phyloP scores from a whole-genome alignment of 768 basidiomycete species.

The Boletus rufocinnamomeus region DNA sequence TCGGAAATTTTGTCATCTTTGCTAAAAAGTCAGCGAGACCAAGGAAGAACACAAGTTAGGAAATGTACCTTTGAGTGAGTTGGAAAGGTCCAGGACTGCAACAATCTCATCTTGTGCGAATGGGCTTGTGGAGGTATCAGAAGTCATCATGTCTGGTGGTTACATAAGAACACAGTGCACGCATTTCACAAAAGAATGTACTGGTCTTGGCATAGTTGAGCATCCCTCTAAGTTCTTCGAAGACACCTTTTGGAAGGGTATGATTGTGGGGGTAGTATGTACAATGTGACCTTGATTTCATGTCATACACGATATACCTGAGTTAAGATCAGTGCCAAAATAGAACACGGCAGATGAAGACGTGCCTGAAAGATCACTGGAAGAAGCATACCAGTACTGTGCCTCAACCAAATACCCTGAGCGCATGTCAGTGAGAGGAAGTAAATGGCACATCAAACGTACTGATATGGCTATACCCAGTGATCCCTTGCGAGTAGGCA shows the following conservation, averaged over 20 bases:
- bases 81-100: background rate
- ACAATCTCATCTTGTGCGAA: background rate
- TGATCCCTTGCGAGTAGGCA: slow-evolving; percentile 9
- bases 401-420: slow-evolving; percentile 17
- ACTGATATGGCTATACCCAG: slow-evolving; percentile 14
- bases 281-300: background rate
- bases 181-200: background rate
- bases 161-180: background rate
- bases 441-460: background rate
- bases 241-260: background rate
- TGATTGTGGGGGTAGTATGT: background rate
- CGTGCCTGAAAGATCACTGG: background rate
- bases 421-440: background rate
- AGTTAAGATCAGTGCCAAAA: background rate
- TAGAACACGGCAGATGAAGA: background rate
- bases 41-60: background rate
- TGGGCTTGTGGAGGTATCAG: too few relatives aligned
- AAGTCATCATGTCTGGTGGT: background rate
- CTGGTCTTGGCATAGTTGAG: background rate
- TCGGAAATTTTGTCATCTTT: slow-evolving; percentile 8
- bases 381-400: slow-evolving; percentile 15
- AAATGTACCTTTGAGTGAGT: background rate
- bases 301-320: background rate
- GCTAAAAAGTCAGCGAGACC: background rate
- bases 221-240: background rate